A percentile compares a stretch with the other conserved stretches of the same genome.
Evolutionary conservation across 202 grass and related monocot species (phyloP).

Genomic region (Setaria viridis): DNA sequence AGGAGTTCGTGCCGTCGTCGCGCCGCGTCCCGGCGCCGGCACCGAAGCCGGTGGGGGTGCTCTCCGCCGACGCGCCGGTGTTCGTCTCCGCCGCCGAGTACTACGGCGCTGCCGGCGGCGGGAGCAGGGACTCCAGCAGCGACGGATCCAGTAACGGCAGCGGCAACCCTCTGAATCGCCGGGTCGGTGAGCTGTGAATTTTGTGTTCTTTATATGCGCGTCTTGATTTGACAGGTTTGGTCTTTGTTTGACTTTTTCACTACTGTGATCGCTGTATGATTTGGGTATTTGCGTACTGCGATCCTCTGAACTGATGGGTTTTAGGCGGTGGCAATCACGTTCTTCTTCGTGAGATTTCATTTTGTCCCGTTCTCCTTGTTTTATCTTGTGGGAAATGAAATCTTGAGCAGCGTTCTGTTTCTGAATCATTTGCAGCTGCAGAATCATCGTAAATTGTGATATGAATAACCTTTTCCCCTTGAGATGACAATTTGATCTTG

Average conservation of each 20-base stretch:
- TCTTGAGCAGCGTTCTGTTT: neutral
- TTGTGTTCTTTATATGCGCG: neutral
- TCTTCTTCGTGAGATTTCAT: neutral
- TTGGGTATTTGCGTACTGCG: neutral
- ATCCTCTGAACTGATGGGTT: slow-evolving; percentile 14
- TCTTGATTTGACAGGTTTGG: slow-evolving; percentile 20
- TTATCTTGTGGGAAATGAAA: neutral
- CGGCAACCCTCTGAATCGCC: slow-evolving; percentile 47
- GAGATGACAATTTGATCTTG: neutral
- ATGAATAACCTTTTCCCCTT: neutral
- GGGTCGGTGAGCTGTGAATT: slow-evolving; percentile 48
- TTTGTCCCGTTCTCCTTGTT: neutral
- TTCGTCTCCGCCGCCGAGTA: slow-evolving; percentile 59
- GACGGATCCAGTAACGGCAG: slow-evolving; percentile 68
- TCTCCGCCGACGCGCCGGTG: slow-evolving; percentile 64
- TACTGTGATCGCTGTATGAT: slow-evolving; percentile 44
- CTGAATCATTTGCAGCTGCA: neutral
- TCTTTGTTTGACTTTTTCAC: slow-evolving; percentile 40
- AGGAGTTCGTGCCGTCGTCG: slow-evolving; percentile 93
- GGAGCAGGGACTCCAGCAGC: slow-evolving; percentile 62
- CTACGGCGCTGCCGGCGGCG: slow-evolving; percentile 31
- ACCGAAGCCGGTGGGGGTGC: slow-evolving; percentile 9
- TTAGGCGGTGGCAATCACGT: slow-evolving; percentile 21
- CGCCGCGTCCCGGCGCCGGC: slow-evolving; percentile 38
- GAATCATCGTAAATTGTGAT: slow-evolving; percentile 17